A percentile compares a stretch with the other conserved stretches of the same genome.
These are phyloP conservation scores for Aspergillus sp. DNA, from an alignment of 2,329 filamentous ascomycete species.

Conservation along the genomic window DNA sequence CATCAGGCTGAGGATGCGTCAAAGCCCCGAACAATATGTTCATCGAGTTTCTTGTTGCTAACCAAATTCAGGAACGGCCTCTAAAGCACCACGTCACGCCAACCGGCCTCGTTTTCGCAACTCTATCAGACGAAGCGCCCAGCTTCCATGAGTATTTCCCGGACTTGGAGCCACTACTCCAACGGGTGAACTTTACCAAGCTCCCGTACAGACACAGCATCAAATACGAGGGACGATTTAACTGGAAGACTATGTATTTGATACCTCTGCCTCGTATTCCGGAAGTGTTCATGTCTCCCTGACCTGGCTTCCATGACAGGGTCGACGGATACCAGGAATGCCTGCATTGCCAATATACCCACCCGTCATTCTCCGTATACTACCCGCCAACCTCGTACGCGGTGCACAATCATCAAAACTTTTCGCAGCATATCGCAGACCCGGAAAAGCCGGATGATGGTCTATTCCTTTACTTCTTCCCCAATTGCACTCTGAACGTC, in stretches of 20 bases:
- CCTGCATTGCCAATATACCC: conserved; percentile 60
- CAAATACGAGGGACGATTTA: conserved; percentile 59
- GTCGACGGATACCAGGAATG: conserved; percentile 62
- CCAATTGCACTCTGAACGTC: conserved; percentile 58
- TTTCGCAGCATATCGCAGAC: conserved; percentile 58
- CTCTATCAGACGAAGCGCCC: conserved; percentile 51
- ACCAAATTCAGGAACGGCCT: conserved; percentile 16
- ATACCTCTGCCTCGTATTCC: background rate
- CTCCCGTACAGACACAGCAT: conserved; percentile 55
- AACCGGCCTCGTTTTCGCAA: conserved; percentile 56
- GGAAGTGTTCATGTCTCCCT: background rate
- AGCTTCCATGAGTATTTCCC: conserved; percentile 57
- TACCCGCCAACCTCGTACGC: conserved; percentile 59
- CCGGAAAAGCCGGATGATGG: conserved; percentile 56
- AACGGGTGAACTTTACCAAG: conserved; percentile 56
- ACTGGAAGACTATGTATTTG: conserved; percentile 59
- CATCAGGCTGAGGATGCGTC: too few relatives aligned
- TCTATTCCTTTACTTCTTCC: conserved; percentile 61
- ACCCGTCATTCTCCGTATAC: conserved; percentile 56
- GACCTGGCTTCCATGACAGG: conserved; percentile 30
- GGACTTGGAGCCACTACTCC: conserved; percentile 52
- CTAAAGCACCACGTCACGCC: conserved; percentile 48
- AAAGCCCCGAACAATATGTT: background rate
- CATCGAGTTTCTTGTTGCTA: background rate
- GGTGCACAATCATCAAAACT: conserved; percentile 57